Base-by-base conservation (phyloP, 2,329 filamentous ascomycete genomes). In the Dactylellina drechsleri region DNA sequence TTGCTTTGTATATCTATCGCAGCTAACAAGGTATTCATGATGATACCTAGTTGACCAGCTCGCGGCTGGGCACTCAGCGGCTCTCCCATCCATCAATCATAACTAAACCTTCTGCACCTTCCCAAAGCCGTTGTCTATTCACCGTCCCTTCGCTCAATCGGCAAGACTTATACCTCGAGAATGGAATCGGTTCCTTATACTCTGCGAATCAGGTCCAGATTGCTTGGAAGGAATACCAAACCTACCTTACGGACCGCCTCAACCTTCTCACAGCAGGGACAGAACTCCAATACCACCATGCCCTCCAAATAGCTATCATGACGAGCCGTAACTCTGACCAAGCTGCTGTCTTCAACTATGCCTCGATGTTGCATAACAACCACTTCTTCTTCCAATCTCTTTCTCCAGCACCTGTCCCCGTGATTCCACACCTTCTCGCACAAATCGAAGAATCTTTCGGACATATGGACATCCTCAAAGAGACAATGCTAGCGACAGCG, bases 291-390 rank as follows among this genome's bases (percentile, higher is more conserved):
- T 83, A 87, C 81, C 84, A 86, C 78, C 84, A 86, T 59, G 82
- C 88, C 76, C 89, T 91, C 82, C 85, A 88, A 54, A 89, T 97
- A 80, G 83, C 91, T 80, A 85, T 94, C 80, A 85, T 88, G 80
- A 90, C 90, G 72, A 91, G 94, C 74, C 92, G 93, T 82, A 88
- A 95, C 80, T 90, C 94, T 52, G 85, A 86, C 78, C 85, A 87
- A 77, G 95, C 95, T 49, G 86, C 90, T 79, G 85, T 90, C 81
- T 99, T 99, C 89, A 99, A 98, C 87, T 88, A 96, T 82, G 95
- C 95, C 82, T 96, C 92, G 79, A 96, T 96, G 91, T 92, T 92
- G 66, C 91, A 92, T 86, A 98, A 98, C 87, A 97, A 89, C 82
- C 84, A 89, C 81, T 90, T 92, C 85, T 94, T 92, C 87, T 93